Conservation (phyloP, 2,329 filamentous ascomycete species). For the Trichoderma harzianum region DNA sequence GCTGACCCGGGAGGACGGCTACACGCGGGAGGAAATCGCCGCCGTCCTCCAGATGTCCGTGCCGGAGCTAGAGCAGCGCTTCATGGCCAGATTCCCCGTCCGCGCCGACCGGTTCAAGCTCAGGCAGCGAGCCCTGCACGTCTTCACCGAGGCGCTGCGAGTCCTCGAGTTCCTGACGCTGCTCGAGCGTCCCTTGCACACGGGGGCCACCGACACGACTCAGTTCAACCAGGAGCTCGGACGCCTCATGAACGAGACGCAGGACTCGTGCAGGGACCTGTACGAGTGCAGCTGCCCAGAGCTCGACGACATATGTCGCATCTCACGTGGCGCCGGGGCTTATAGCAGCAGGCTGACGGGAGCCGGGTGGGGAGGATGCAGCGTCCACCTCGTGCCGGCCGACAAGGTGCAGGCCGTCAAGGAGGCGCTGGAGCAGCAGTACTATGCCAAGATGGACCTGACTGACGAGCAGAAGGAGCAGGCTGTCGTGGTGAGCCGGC, state of each 20-base stretch:
- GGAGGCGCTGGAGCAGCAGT: slow-evolving; percentile 73
- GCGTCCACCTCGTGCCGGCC: slow-evolving; percentile 84
- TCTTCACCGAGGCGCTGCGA: slow-evolving; percentile 83
- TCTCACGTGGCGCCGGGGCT: slow-evolving; percentile 73
- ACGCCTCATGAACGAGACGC: slow-evolving; percentile 81
- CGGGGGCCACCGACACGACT: slow-evolving; percentile 49
- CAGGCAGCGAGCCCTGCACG: slow-evolving; percentile 82
- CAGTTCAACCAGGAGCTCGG: slow-evolving; percentile 68
- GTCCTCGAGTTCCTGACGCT: slow-evolving; percentile 80
- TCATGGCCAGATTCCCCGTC: slow-evolving; percentile 85
- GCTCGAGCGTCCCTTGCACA: slow-evolving; percentile 53
- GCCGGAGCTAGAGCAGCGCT: slow-evolving; percentile 69
- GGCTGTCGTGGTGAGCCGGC: slow-evolving; percentile 86
- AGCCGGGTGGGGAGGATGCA: slow-evolving; percentile 96
- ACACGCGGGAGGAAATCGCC: slow-evolving; percentile 83
- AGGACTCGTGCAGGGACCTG: slow-evolving; percentile 77
- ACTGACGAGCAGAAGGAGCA: slow-evolving; percentile 69
- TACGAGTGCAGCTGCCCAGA: slow-evolving; percentile 93
- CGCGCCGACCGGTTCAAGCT: slow-evolving; percentile 85
- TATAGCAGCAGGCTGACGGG: slow-evolving; percentile 86
- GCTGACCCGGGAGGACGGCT: slow-evolving; percentile 77
- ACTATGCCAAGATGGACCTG: slow-evolving; percentile 67
- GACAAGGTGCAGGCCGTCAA: slow-evolving; percentile 77
- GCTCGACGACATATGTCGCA: slow-evolving; percentile 81
- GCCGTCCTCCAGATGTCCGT: slow-evolving; percentile 65